These are phyloP conservation scores for Vinca minor DNA, from an alignment of 257 asterid genomes.

Conservation along the genomic window DNA sequence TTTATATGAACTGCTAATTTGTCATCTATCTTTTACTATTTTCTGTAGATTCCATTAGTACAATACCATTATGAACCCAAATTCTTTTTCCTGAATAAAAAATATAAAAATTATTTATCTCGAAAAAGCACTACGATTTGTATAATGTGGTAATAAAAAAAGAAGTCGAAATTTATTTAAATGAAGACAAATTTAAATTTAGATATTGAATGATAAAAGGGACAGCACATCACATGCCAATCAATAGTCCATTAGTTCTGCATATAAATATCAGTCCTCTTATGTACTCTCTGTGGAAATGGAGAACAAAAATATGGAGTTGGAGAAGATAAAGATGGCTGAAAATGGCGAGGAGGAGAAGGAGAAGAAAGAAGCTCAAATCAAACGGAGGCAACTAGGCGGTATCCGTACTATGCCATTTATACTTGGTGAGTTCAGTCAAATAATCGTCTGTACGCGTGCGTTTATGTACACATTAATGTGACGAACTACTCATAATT, in stretches of 20 bases:
- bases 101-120: not conserved
- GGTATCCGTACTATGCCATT: slow-evolving; percentile 77
- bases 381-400: slow-evolving; percentile 36
- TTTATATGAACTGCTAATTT: not conserved
- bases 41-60: not conserved
- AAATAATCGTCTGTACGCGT: no score
- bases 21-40: not conserved
- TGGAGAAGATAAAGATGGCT: slow-evolving; percentile 22
- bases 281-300: slow-evolving; percentile 6
- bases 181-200: not conserved
- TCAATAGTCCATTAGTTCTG: slow-evolving; percentile 6
- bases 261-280: slow-evolving; percentile 9
- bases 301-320: slow-evolving; percentile 25
- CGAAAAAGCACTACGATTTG: not conserved
- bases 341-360: slow-evolving; percentile 34
- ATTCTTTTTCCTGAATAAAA: not conserved
- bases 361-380: slow-evolving; percentile 13
- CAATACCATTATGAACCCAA: not conserved
- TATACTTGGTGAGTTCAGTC: slow-evolving; percentile 55
- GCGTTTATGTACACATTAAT: no score
- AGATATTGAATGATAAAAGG: slow-evolving; percentile 7
- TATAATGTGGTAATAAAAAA: not conserved
- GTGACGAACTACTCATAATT: no score
- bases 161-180: not conserved
- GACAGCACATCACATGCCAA: slow-evolving; percentile 34